These are phyloP conservation scores for Oidiodendron maius DNA, from an alignment of 495 filamentous ascomycete species.

Conservation along the genomic window DNA sequence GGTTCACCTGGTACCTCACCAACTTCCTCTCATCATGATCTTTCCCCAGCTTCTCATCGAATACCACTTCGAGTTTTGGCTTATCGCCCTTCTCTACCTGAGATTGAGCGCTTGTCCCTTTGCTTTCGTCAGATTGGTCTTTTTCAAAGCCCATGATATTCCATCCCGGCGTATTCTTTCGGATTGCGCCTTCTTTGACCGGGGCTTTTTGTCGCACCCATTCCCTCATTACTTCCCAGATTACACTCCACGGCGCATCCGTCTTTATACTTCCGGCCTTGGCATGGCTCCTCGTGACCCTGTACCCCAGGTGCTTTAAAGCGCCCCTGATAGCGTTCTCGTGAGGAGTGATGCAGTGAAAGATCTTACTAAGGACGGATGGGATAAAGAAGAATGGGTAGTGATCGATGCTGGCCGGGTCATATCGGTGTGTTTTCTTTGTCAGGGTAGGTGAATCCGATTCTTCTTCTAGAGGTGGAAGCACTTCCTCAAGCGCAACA, in stretches of 20 bases:
- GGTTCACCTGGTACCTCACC: conserved; percentile 83
- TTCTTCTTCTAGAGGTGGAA: conserved; percentile 31
- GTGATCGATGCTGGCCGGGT: conserved; percentile 53
- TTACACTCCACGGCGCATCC: conserved; percentile 76
- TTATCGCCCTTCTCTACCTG: conserved; percentile 4
- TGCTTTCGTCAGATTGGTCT: neutral
- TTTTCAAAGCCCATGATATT: conserved; percentile 39
- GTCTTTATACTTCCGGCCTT: conserved; percentile 87
- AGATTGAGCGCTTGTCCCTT: conserved; percentile 5
- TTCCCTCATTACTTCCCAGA: conserved; percentile 93
- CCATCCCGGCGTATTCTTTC: conserved; percentile 60
- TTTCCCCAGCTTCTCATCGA: conserved; percentile 74
- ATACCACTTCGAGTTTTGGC: conserved; percentile 56
- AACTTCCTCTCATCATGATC: conserved; percentile 56
- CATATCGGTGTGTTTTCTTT: conserved; percentile 24
- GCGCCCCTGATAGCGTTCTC: conserved; percentile 73
- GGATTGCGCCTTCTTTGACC: conserved; percentile 63
- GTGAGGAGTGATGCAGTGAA: conserved; percentile 72
- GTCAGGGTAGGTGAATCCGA: conserved; percentile 17
- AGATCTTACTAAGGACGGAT: conserved; percentile 57
- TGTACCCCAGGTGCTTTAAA: conserved; percentile 71
- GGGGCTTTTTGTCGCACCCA: conserved; percentile 76
- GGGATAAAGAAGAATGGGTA: conserved; percentile 89
- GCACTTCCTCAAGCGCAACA: conserved; percentile 71
- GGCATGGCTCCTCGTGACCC: conserved; percentile 74